phyloP scores from a whole-genome alignment of 768 basidiomycete species.

The Phaffia australis region DNA sequence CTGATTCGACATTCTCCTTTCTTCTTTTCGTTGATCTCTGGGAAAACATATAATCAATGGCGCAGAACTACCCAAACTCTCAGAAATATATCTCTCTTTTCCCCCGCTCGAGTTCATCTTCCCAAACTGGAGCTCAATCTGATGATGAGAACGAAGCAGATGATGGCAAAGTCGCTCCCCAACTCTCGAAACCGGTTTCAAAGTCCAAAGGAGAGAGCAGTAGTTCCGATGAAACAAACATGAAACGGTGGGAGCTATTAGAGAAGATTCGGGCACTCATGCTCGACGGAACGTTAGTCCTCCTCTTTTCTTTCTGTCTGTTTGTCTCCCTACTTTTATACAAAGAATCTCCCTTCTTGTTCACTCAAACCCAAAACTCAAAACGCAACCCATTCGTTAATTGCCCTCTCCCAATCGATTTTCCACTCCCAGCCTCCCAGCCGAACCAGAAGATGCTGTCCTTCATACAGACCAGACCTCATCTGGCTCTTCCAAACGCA shows the following conservation, averaged over 20 bases:
- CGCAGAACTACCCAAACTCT: conserved; percentile 68
- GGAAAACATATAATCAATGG: background rate
- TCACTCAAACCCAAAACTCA: background rate
- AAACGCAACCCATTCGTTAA: background rate
- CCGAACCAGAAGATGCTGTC: conserved; percentile 13
- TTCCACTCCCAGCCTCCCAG: background rate
- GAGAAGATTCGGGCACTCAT: conserved; percentile 24
- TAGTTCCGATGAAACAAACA: conserved; percentile 8
- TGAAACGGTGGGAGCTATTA: conserved; percentile 16
- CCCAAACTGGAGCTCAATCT: conserved; percentile 13
- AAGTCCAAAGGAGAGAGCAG: conserved; percentile 5
- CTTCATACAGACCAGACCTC: conserved; percentile 1
- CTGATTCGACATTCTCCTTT: background rate
- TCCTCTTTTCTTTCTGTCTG: background rate
- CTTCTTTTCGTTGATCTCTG: conserved; percentile 14
- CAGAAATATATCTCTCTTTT: conserved; percentile 86
- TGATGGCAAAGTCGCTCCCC: background rate
- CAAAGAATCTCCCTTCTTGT: background rate
- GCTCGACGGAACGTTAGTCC: conserved; percentile 20
- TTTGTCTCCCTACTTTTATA: background rate
- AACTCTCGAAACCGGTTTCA: background rate
- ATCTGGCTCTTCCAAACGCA: conserved; percentile 3
- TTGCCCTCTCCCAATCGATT: background rate
- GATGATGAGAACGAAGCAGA: conserved; percentile 1
- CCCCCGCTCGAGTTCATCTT: conserved; percentile 40